Base-by-base conservation (phyloP, 2,329 filamentous ascomycete genomes). In the Aspergillus tubingensis region DNA sequence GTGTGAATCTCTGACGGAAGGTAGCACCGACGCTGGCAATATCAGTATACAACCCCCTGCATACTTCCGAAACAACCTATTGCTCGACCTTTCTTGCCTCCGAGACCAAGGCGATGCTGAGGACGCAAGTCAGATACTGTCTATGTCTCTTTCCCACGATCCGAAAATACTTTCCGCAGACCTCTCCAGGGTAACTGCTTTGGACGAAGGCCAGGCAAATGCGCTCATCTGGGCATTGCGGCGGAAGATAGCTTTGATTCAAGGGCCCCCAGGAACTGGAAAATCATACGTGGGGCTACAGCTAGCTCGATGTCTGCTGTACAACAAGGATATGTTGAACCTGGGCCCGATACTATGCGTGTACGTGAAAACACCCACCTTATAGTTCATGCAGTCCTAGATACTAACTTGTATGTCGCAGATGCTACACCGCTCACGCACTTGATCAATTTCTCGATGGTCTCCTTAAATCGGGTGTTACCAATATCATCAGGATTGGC, bases 241-340 rank as follows among this genome's bases (percentile, higher is more conserved):
- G 2, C 57, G 58, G 5, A 61, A 68, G 36, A 47, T 66, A 30
- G 62, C 64, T 3, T 57, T 70, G 10, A 72, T 70, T 3, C 66
- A 70, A 59, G 69, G 69, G n/a, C 65, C 69, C 55, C 63, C 66
- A 38, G 66, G 67, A 21, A 68, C 69, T 54, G 64, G 72, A n/a
- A 63, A 69, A 57, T 68, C 67, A 57, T 72, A 67, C 30, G 51
- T 71, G 2, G 69, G 68, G 2, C 54, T 68, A 13, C 61, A 69
- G 32, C 30, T 72, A 2, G 64, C 66, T 41, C 65, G 52, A 41
- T 63, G 63, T 44, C 67, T 64, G 54, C 74, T 60, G 21, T 6
- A 39, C 8, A 57, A 54, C 25, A 41, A 38, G 19, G 27, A 25
- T 4, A 4, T 23, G 3, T 32, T 60, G 27, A 17, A 41, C 3